These are phyloP conservation scores for Pulveroboletus sp. DNA, from an alignment of 768 basidiomycete species.

Conservation along the genomic window DNA sequence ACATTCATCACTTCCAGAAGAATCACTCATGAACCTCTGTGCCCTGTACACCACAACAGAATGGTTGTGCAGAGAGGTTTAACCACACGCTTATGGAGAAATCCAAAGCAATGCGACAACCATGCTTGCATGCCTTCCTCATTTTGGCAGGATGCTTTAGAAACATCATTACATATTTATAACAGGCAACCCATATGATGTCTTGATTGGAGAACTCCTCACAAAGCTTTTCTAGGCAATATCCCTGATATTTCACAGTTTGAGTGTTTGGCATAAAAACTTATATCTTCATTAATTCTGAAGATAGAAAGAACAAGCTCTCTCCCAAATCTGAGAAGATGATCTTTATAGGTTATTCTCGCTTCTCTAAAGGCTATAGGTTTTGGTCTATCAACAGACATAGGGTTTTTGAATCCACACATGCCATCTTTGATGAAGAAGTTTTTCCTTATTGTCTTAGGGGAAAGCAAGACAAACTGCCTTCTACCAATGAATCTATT, in stretches of 20 bases:
- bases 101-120: background rate
- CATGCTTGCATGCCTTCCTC: background rate
- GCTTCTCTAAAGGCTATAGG: background rate
- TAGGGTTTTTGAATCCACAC: background rate
- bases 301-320: background rate
- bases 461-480: no score
- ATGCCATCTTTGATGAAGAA: background rate
- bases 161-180: background rate
- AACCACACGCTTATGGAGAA: background rate
- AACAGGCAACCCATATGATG: background rate
- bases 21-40: background rate
- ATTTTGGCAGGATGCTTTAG: background rate
- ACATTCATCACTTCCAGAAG: background rate
- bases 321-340: background rate
- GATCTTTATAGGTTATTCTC: background rate
- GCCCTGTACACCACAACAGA: background rate
- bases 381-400: background rate
- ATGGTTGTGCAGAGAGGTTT: background rate
- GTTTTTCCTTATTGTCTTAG: background rate
- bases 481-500: no score
- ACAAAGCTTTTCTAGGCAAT: background rate
- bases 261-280: background rate
- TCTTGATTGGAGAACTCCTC: background rate
- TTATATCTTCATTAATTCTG: background rate
- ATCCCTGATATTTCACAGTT: background rate